Base-by-base conservation (phyloP, 140 eudicot species). In the Ambrosia hybrid region DNA sequence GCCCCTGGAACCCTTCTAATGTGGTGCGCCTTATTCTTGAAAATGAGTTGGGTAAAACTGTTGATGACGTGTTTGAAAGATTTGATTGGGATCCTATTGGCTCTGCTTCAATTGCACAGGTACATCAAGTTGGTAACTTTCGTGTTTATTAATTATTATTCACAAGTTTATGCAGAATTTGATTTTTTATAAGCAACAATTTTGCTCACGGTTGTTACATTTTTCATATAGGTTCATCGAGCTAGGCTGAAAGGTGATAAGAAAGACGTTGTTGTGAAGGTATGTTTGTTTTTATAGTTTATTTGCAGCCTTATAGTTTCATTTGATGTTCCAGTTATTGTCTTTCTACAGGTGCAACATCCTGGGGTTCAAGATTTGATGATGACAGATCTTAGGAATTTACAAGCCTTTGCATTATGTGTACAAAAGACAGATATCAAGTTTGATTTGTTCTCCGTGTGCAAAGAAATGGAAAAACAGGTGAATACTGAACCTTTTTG, bases 41-140 rank as follows among this genome's bases (percentile, higher is more conserved):
- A 89, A 86, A 80, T 74, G 99, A 94, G 79, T 72, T 90, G 68
- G 99, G 95, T 39, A 83, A 72, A 82, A 79, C 79, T 21, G 45
- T 88, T 10, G 88, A 84, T 34, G 96, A 88, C 21, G 52, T 94
- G 75, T 94, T 94, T 74, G 99, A 94, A 68, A 79, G 80, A 71
- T 87, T 90, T 66, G 99, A 94, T 61, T 58, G 73, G 72, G 83
- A 81, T 65, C 97, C 96, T 71, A 91, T 94, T 7, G 99, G 99
- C 36, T 90, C 99, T 76, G 99, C 97, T 67, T 94, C 99, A 51
- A 90, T 94, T 75, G 99, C 99, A 70, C 99, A 94, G 97, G 99
- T 94, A 73, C 56, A 51, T 70, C 67, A 55, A 75, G 74, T n/a
- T 56, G 73, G 68, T 58, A 57, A 46, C 69, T 57, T 57, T 67